Conservation (phyloP, 306 rosid species). For the Phaseolus lunatus region DNA sequence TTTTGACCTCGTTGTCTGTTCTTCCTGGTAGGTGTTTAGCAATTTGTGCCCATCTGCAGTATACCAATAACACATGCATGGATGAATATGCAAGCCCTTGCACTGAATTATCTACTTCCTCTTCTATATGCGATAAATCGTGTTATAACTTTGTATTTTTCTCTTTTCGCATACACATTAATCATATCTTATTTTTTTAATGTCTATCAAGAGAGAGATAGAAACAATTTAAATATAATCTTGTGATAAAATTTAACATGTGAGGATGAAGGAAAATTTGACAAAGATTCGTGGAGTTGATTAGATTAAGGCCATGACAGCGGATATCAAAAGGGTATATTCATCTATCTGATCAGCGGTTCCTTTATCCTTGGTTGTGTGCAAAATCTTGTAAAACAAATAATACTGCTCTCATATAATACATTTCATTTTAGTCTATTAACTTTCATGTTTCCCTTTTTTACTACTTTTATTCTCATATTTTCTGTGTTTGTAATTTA, state of each 20-base stretch:
- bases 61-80: slow-evolving; percentile 35
- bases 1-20: slow-evolving; percentile 94
- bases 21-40: slow-evolving; percentile 96
- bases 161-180: background rate
- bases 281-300: background rate
- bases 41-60: slow-evolving; percentile 82
- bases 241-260: background rate
- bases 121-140: background rate
- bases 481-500: slow-evolving; percentile 12
- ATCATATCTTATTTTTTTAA: background rate
- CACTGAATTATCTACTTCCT: background rate
- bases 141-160: background rate
- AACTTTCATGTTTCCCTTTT: background rate
- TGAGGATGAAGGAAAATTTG: background rate
- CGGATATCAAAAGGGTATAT: background rate
- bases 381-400: background rate
- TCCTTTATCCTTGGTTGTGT: background rate
- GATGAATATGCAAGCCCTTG: slow-evolving; percentile 9
- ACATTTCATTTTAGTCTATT: background rate
- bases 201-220: background rate
- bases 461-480: background rate
- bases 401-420: background rate
- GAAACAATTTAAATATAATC: background rate
- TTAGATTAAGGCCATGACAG: background rate
- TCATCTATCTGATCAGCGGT: background rate